Conservation (phyloP, 805 yeast genomes). For the Saturnispora diversa region DNA sequence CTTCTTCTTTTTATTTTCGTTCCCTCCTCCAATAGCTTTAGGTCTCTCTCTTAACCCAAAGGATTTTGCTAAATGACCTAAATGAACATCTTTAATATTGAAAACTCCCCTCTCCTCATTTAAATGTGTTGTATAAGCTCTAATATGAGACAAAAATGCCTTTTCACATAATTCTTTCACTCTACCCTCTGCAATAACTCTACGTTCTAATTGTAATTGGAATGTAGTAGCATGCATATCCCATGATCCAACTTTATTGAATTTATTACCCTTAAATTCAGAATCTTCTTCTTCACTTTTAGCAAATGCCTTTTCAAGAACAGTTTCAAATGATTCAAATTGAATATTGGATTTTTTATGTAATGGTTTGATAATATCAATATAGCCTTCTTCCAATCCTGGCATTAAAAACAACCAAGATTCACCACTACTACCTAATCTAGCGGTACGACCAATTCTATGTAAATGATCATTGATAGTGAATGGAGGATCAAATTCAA, state of each 20-base stretch:
- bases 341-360: constrained; percentile 46
- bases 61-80: constrained; percentile 93
- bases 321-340: constrained; percentile 40
- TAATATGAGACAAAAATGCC: constrained; percentile 80
- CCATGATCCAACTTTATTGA: constrained; percentile 46
- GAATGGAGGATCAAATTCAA: constrained; percentile 94
- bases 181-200: constrained; percentile 62
- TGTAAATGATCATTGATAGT: constrained; percentile 91
- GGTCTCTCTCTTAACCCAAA: constrained; percentile 96
- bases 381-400: constrained; percentile 79
- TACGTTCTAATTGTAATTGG: constrained; percentile 86
- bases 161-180: constrained; percentile 62
- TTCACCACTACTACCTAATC: constrained; percentile 85
- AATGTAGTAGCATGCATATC: constrained; percentile 93
- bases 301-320: constrained; percentile 25
- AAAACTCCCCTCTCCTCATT: constrained; percentile 70
- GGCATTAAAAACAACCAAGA: constrained; percentile 79
- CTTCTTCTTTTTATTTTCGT: constrained; percentile 36
- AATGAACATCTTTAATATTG: constrained; percentile 73
- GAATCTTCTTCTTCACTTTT: constrained; percentile 19
- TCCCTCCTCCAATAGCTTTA: constrained; percentile 45
- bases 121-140: constrained; percentile 95
- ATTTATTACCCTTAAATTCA: constrained; percentile 18
- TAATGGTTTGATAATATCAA: constrained; percentile 48
- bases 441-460: constrained; percentile 95